Base-by-base conservation (phyloP, 257 asterid genomes). In the Handroanthus guayacan region DNA sequence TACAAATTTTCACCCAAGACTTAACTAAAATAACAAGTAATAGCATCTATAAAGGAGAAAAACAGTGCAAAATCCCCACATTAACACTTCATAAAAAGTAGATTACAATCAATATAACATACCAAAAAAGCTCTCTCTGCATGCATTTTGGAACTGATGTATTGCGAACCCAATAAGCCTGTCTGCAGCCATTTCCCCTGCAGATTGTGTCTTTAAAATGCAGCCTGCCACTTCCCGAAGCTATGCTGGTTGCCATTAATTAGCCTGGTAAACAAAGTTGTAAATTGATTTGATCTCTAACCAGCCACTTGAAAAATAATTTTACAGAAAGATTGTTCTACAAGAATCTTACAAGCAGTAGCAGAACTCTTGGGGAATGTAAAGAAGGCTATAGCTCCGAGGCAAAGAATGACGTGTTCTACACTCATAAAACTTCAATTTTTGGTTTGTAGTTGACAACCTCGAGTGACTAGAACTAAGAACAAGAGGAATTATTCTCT, bases 161-260 rank as follows among this genome's bases (percentile, higher is more conserved):
- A 69, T 63, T 66, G 44, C 83, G 82, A 68, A 84, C 84, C 78
- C 67, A 43, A 37, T 38, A 84, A 82, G 85, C 83, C 78, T 77
- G 87, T 74, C 75, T 83, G 84, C 89, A 79, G 70, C 87, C 76
- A n/a, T 69, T 74, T 60, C 87, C 83, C 79, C 69, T 13, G 84
- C 56, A 72, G 38, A 75, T 62, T 13, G 80, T 58, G 65, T 85
- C 94, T 78, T 84, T 86, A 16, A 81, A 86, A 71, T 80, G 89
- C 69, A 87, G 83, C 52, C 68, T 83, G 51, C 87, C 87, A 55
- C 87, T 85, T 54, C 90, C 86, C 7, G 91, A 80, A 75, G 97
- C 96, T 75, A 88, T 74, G 69, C 90, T 77, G 52, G 92, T 75
- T 51, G 97, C 89, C 99, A 95, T 95, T 75, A 51, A 75, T 37